Evolutionary conservation across 768 basidiomycete species (phyloP), one percentile per base, ranked within the genome.

Genomic region (Suillus subalutaceus): DNA sequence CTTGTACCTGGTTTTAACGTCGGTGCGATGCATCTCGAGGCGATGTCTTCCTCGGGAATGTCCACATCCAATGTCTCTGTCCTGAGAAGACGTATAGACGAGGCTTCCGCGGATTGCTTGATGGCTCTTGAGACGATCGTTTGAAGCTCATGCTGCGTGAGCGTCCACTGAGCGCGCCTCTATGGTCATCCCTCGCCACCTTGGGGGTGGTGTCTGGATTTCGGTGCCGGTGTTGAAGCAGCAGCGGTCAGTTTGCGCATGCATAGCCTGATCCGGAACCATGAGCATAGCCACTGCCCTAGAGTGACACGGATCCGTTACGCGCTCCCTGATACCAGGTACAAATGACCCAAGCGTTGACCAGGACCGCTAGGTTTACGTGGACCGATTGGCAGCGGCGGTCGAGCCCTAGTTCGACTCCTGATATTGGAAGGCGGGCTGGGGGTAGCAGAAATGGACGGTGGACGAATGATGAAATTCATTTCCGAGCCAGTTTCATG

Each of bases 101-200:
- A 88, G 2, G 89, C 82, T 67, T 91, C 89, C 1, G 90, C 85
- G 1, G 90, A 88, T 67, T 91, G 87, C 67, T 80, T 82, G 64
- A 94, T 92, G 6, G 93, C 93, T 9, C 84, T 81, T 4, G 91
- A 90, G 3, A 93, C 92, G 60, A 93, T 86, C 10, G 78, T 79
- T 71, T 93, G 93, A 65, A 95, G 79, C 72, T 95, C 86, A 5
- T 83, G 74, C 7, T 88, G 88, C 2, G 89, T 87, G 71, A 94
- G 91, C 9, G 91, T 93, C 93, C 93, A 95, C 74, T 89, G 90
- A 3, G 93, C 93, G n/a, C 3, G 86, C 89, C 68, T 95, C 93
- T 82, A 93, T 80, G 10, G 92, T 92, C 62, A 88, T 80, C 1
- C 90, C 92, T 55, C 90, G 84, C 85, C 87, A 94, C 69, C 83